These are phyloP conservation scores for Flaveria linearis DNA, from an alignment of 129 eudicot species.

Conservation along the genomic window DNA sequence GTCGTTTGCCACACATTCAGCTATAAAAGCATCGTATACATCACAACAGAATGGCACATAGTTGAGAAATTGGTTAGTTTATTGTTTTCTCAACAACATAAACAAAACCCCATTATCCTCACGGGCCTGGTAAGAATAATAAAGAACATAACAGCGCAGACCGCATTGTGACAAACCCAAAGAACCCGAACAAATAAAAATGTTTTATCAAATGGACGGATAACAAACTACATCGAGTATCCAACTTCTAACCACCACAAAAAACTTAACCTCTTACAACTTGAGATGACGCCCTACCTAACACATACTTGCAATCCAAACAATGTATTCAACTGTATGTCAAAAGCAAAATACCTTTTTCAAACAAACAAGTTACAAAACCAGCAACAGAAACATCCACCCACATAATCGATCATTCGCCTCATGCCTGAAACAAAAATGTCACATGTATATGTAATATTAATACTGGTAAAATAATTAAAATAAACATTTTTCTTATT, in stretches of 20 bases:
- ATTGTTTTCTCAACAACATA: no score
- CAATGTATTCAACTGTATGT: slow-evolving; percentile 22
- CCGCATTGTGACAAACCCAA: background rate
- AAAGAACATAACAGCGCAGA: background rate
- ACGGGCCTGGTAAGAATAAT: no score
- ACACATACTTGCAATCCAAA: slow-evolving; percentile 27
- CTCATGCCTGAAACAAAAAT: slow-evolving; percentile 36
- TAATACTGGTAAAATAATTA: background rate
- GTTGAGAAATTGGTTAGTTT: no score
- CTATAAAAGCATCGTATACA: no score
- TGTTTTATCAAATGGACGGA: background rate
- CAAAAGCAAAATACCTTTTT: slow-evolving; percentile 5
- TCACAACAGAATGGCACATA: no score
- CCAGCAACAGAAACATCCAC: slow-evolving; percentile 24
- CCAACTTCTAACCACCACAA: slow-evolving; percentile 24
- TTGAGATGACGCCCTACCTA: slow-evolving; percentile 19
- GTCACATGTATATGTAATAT: background rate
- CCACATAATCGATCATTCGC: background rate
- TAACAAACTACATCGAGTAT: slow-evolving; percentile 23
- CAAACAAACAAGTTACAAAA: slow-evolving; percentile 27
- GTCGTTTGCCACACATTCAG: no score
- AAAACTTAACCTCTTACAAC: slow-evolving; percentile 31
- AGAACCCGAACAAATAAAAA: background rate
- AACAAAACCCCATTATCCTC: background rate
- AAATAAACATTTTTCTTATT: background rate